Percentiles rank a stretch among this genome's conserved stretches.
Conservation (phyloP, 495 filamentous ascomycete genomes). For the Podospora comata region DNA sequence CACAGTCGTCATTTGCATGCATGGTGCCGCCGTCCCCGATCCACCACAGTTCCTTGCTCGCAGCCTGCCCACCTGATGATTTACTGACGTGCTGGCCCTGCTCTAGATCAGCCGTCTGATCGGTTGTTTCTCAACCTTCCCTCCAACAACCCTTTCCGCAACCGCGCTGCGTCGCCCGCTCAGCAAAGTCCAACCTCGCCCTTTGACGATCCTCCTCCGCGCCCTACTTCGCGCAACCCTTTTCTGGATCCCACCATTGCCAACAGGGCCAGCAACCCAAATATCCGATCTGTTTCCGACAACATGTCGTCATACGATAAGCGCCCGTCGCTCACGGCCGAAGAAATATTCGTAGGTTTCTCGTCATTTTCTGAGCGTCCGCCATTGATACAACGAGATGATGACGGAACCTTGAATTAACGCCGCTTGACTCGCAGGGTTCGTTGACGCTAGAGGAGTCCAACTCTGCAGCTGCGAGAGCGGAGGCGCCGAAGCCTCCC, state of each 20-base stretch:
- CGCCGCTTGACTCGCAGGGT: slow-evolving; percentile 35
- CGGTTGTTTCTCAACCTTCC: slow-evolving; percentile 62
- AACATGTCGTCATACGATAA: slow-evolving; percentile 56
- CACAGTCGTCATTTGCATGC: slow-evolving; percentile 46
- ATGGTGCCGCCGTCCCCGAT: slow-evolving; percentile 34
- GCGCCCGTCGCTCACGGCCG: slow-evolving; percentile 58
- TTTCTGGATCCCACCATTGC: slow-evolving; percentile 73
- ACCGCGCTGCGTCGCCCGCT: slow-evolving; percentile 72
- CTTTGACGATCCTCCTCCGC: slow-evolving; percentile 56
- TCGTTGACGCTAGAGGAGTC: slow-evolving; percentile 50
- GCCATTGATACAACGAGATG: neutral
- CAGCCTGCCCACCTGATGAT: slow-evolving; percentile 6
- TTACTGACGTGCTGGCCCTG: slow-evolving; percentile 37
- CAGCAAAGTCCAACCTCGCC: slow-evolving; percentile 46
- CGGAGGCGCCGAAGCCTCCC: slow-evolving; percentile 40
- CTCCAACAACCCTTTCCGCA: slow-evolving; percentile 99
- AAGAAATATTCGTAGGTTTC: slow-evolving; percentile 84
- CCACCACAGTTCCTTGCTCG: slow-evolving; percentile 26
- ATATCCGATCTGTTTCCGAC: slow-evolving; percentile 43
- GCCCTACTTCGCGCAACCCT: slow-evolving; percentile 83
- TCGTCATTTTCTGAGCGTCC: neutral
- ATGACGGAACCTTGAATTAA: neutral
- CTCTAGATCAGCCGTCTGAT: slow-evolving; percentile 42
- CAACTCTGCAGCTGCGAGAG: slow-evolving; percentile 33
- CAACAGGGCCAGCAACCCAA: slow-evolving; percentile 47